phyloP scores from a whole-genome alignment of 1,284 basidiomycete genomes.

The Termitomyces sp. region DNA sequence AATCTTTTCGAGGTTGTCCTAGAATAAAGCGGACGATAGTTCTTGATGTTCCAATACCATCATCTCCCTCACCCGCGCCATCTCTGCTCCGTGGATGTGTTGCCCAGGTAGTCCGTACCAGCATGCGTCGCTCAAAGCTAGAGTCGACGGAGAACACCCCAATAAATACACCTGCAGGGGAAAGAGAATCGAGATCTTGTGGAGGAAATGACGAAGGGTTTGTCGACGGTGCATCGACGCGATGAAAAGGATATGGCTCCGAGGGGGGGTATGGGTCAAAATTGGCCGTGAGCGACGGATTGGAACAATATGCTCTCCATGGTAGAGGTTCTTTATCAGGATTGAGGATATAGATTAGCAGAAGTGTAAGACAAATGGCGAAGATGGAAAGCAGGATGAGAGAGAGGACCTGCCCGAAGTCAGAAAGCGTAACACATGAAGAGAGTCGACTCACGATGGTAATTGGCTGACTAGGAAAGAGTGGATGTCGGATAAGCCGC shows the following conservation, averaged over 20 bases:
- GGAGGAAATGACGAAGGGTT: conserved; percentile 63
- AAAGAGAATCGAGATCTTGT: conserved; percentile 62
- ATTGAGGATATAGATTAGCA: conserved; percentile 89
- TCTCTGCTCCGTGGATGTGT: conserved; percentile 75
- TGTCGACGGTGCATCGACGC: conserved; percentile 29
- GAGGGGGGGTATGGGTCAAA: conserved; percentile 32
- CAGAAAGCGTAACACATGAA: conserved; percentile 5
- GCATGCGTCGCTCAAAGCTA: conserved; percentile 79
- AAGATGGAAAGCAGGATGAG: conserved; percentile 70
- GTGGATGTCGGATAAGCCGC: conserved; percentile 62
- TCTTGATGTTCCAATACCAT: conserved; percentile 75
- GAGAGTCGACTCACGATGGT: conserved; percentile 57
- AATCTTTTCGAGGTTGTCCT: conserved; percentile 77
- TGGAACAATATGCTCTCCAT: conserved; percentile 89
- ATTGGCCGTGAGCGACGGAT: conserved; percentile 47
- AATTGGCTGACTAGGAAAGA: conserved; percentile 76
- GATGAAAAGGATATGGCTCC: conserved; percentile 30
- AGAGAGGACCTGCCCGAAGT: conserved; percentile 54
- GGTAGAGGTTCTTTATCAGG: conserved; percentile 94
- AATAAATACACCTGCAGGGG: conserved; percentile 85
- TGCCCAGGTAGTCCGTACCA: conserved; percentile 89
- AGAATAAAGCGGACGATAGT: conserved; percentile 90
- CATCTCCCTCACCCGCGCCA: conserved; percentile 64
- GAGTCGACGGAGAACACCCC: conserved; percentile 92
- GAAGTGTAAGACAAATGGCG: conserved; percentile 71